A percentile compares a stretch with the other conserved stretches of the same genome.
Evolutionary conservation across 2,329 filamentous ascomycete genomes (phyloP).

Genomic region (Balansia obtecta): DNA sequence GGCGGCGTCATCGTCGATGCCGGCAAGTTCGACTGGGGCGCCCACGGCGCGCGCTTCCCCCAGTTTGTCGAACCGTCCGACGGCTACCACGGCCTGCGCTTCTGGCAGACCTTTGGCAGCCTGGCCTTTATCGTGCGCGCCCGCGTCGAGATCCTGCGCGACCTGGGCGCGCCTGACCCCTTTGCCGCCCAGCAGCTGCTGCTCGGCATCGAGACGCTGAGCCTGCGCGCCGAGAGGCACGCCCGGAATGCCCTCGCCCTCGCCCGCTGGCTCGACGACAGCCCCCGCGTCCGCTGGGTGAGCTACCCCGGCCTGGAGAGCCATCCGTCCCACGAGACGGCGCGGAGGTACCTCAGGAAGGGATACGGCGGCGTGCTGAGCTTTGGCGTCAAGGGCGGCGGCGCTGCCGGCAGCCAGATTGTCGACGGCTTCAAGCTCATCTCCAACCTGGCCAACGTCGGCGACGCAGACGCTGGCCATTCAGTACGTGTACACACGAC

Average conservation of each 20-base stretch:
- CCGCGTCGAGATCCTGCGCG: conserved; percentile 80
- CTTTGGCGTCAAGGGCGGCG: conserved; percentile 86
- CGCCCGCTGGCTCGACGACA: conserved; percentile 72
- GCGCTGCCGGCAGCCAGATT: conserved; percentile 68
- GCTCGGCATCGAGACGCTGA: conserved; percentile 81
- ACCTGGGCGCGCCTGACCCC: conserved; percentile 71
- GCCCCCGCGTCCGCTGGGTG: conserved; percentile 80
- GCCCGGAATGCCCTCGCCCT: conserved; percentile 71
- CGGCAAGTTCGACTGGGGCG: conserved; percentile 90
- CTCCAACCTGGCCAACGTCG: conserved; percentile 91
- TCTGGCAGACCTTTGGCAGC: conserved; percentile 83
- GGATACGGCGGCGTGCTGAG: conserved; percentile 86
- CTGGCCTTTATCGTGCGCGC: conserved; percentile 75
- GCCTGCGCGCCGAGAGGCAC: conserved; percentile 74
- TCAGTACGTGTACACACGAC: no score
- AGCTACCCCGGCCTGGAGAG: conserved; percentile 80
- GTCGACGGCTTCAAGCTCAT: conserved; percentile 94
- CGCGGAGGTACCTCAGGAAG: conserved; percentile 75
- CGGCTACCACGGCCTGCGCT: conserved; percentile 87
- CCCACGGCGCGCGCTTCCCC: conserved; percentile 72
- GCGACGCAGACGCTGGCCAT: conserved; percentile 92
- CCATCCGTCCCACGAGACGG: conserved; percentile 67
- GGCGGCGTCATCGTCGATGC: conserved; percentile 76
- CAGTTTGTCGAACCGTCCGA: conserved; percentile 82
- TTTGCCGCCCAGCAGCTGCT: conserved; percentile 89